Evolutionary conservation across 305 asterid genomes (phyloP), one percentile per base, ranked within the genome.

Genomic region (Fraxinus xanthoxyloides): DNA sequence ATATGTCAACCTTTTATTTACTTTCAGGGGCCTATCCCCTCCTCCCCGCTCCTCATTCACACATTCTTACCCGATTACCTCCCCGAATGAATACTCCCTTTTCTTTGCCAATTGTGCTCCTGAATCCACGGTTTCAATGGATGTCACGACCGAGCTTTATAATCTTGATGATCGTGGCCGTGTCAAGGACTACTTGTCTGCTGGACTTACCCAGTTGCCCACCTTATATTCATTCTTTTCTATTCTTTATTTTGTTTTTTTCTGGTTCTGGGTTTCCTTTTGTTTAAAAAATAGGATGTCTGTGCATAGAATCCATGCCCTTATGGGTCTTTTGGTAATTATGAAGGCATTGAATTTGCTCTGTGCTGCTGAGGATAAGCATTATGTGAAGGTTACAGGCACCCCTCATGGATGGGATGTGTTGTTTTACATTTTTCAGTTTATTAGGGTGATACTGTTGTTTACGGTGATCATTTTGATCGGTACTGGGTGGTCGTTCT

Each of bases 381-480:
- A 96, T 82, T 96, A 91, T 34, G 98, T 96, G 85, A 96, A 96
- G 92, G 93, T 89, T 77, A 93, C 98, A 0, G 99, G 99, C 82
- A 96, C 98, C 56, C 95, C 98, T 7, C 99, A 96, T 61, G 99
- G 99, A 51, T 96, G 99, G 99, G 98, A 96, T 90, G 97, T 96
- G 77, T 83, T 94, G 95, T 96, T 96, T 79, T 96, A 96, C 89
- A 87, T 96, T 56, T 96, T 96, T 80, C 99, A 96, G 95, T 93
- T 89, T 67, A 88, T 96, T 72, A 91, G 99, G 83, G 98, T 91
- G 67, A 94, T 94, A 46, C 85, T 96, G 87, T 85, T 96, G 92
- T 96, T 96, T 81, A 96, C 99, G 3, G 98, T 96, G 77, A 94
- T 96, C 48, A 93, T 96, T 63, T 82, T 96, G 91, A 92, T 96